Evolutionary conservation across 2,329 filamentous ascomycete genomes (phyloP), one percentile per base, ranked within the genome.

Genomic region (Aspergillus sp.): DNA sequence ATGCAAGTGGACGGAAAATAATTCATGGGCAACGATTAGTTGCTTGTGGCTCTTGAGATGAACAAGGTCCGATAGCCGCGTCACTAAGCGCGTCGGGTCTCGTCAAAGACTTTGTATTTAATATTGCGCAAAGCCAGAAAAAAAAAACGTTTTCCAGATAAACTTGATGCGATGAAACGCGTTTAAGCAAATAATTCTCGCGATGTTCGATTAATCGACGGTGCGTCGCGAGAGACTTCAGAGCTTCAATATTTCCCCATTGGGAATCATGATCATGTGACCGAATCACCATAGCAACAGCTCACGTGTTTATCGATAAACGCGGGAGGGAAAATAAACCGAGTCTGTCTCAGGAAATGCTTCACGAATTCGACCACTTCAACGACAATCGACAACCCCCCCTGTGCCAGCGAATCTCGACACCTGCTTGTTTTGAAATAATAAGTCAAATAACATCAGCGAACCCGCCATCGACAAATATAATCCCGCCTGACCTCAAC

Each of bases 291-390:
- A 39, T 54, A 65, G 65, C 66, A 74, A 75, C 73, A 15, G 49
- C 53, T 52, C 62, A 63, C 65, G 59, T 73, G 71, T 73, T 74
- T 72, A 73, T 73, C 71, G 70, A 73, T 72, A 70, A 70, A 69
- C 59, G 24, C 19, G 61, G 27, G 27, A 31, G 27, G 27, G 27
- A 51, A 47, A 57, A 58, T 21, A 48, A 45, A 49, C 39, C 49
- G 27, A 44, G 24, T 43, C n/a, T 14, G 9, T 24, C 17, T 15
- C 43, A 31, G 17, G 3, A 41, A 47, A 47, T 35, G 37, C 41
- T 37, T 27, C 35, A 37, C 40, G 35, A 44, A 45, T 47, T 40
- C 24, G 37, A 44, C 45, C n/a, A 19, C 37, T 45, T 35, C 46
- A 35, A 49, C 60, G 52, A 24, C 53, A 40, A 48, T 48, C 50